Evolutionary conservation across 2,329 filamentous ascomycete species (phyloP).

Genomic region (Aspergillus tamarii): DNA sequence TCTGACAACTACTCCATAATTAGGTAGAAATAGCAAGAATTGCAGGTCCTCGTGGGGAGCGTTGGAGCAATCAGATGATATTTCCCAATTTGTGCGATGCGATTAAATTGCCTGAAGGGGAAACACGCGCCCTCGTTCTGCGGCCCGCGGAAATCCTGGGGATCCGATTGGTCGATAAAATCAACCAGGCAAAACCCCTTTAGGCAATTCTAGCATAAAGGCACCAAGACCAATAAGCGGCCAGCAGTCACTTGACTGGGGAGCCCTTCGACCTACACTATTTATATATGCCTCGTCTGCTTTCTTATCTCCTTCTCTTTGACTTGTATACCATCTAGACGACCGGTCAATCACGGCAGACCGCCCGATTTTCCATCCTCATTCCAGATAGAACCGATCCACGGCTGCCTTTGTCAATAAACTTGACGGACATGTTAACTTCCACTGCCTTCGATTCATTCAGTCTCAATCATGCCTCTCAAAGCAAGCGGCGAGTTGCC

Average conservation of each 20-base stretch:
- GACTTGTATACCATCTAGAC: background rate
- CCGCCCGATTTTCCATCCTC: background rate
- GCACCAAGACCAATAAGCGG: background rate
- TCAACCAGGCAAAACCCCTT: background rate
- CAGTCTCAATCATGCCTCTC: background rate
- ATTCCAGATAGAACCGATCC: background rate
- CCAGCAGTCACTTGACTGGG: background rate
- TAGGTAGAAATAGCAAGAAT: background rate
- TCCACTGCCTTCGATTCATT: background rate
- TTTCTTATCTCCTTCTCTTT: background rate
- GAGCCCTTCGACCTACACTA: conserved; percentile 1
- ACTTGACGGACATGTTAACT: background rate
- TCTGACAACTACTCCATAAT: background rate
- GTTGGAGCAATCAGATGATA: background rate
- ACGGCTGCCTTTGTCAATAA: background rate
- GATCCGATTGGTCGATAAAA: background rate
- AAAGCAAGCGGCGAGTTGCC: conserved; percentile 74
- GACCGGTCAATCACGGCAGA: background rate
- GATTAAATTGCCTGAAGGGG: background rate
- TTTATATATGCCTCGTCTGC: conserved; percentile 1
- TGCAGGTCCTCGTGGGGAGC: background rate
- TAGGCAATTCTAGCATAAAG: background rate
- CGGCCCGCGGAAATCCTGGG: background rate
- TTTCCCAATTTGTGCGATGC: background rate
- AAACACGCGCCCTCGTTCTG: background rate